Evolutionary conservation across 371 early-diverging fungal species (phyloP), one percentile per base, ranked within the genome.

Genomic region (Funneliformis caledonium): DNA sequence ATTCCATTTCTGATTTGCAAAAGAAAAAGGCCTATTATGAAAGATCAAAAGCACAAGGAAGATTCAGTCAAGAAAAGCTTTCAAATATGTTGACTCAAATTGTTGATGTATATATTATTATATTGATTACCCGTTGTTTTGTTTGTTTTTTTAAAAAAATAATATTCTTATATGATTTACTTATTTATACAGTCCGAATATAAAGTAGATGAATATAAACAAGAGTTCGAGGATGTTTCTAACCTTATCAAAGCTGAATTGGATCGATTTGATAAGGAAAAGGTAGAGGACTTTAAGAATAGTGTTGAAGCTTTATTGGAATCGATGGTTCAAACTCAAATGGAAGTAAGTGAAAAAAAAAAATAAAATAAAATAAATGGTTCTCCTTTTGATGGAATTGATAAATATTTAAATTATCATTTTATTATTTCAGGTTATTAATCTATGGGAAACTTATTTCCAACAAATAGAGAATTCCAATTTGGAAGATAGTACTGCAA

Each of bases 201-300:
- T 67, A 88, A 88, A 52, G 88, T 90, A 33, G 88, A 87, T 77
- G 87, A 88, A 42, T 84, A 85, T 47, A 84, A 89, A 62, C 87
- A 87, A 45, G 94, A 92, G 19, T 96, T 94, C 85, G 90, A 93
- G 19, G 92, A 92, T 72, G 91, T 95, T 12, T 90, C 95, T 6
- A 88, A 87, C 69, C 78, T 92, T 52, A 88, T 97, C 70, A 89
- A 90, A 72, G 86, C 84, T 43, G 97, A 97, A 84, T 83, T 97
- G 56, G 94, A 93, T 80, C 89, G 95, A 31, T 95, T 96, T 83
- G 97, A 97, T 83, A 88, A 88, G n/a, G 93, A 94, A 50, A 94
- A 94, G 78, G 93, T 96, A 19, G 91, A 91, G 47, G 96, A 96
- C 81, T 93, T 96, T 82, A 89, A 94, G 78, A 88, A 88, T 61